These are phyloP conservation scores for Ceratobasidium sp. DNA, from an alignment of 1,284 basidiomycete genomes.

Conservation along the genomic window DNA sequence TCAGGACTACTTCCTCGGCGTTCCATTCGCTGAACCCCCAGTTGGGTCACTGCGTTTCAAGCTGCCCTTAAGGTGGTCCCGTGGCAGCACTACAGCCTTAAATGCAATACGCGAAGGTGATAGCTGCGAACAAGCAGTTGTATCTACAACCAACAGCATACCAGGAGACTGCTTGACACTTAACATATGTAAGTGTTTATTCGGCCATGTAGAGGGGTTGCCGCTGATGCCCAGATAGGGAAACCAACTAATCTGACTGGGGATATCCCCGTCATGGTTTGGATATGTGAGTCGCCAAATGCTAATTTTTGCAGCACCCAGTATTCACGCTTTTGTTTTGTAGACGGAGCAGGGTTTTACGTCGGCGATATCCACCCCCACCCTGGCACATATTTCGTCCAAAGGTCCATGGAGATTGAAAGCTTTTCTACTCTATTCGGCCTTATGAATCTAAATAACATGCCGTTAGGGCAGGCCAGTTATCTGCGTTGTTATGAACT, in stretches of 20 bases:
- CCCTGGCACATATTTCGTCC: conserved; percentile 1
- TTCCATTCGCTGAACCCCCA: conserved; percentile 44
- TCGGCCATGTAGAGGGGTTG: neutral
- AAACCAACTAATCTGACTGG: conserved; percentile 39
- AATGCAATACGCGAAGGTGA: conserved; percentile 12
- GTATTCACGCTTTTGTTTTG: too few species aligned
- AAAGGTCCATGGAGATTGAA: neutral
- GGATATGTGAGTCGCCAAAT: conserved; percentile 44
- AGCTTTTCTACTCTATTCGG: too few species aligned
- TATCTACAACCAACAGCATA: neutral
- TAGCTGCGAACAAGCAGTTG: neutral
- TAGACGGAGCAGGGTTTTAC: conserved; percentile 37
- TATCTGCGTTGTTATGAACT: conserved; percentile 54
- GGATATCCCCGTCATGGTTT: conserved; percentile 44
- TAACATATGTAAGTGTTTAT: conserved; percentile 39
- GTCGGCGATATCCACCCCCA: neutral
- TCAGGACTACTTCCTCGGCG: conserved; percentile 46
- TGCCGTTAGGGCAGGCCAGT: conserved; percentile 48
- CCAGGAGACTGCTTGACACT: conserved; percentile 44
- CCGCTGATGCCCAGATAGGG: neutral
- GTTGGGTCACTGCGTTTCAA: conserved; percentile 38
- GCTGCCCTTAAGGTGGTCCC: conserved; percentile 15
- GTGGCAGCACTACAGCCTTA: neutral
- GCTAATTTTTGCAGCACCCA: too few species aligned
- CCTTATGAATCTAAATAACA: too few species aligned